Evolutionary conservation across 2,329 filamentous ascomycete species (phyloP), one percentile per base, ranked within the genome.

Genomic region (Epichloe typhina): DNA sequence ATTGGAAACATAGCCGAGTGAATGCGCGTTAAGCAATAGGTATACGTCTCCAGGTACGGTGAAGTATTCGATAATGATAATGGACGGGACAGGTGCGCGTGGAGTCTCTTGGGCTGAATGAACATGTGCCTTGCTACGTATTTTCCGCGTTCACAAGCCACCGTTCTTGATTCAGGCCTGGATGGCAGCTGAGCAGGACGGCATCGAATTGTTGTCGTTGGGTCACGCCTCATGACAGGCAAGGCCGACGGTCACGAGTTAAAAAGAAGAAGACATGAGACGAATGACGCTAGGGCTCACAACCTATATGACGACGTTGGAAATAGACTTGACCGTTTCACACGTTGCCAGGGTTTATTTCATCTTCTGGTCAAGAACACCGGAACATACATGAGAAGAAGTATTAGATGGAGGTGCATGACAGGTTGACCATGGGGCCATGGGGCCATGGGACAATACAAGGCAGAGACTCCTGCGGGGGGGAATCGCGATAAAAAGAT

Each of bases 11-110:
- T 48, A n/a, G 17, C 42, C 39, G 37, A 41, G 47, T 33, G 35
- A 26, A 44, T 42, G 50, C 39, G 42, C 41, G 44, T 31, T 35
- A 56, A 49, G 53, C 39, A 44, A 55, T 50, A 44, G 15, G 45
- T 53, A 52, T 41, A 31, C 9, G 9, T 31, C 8, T 31, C 31
- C 31, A 11, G 31, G 9, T 31, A 31, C 31, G 31, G 31, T 44
- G 38, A 45, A 33, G 40, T 56, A 53, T 51, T 54, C 49, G 43
- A 46, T 57, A 57, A 57, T 57, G 48, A 38, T 56, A 56, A 56
- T 56, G 46, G 50, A 41, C 47, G 43, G 37, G 23, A 26, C 6
- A 26, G 23, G 23, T 5, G 23, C 21, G 21, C 5, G 21, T 23
- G 21, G 21, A 23, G 21, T 23, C 21, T 23, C 21, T 23, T 23